Base-by-base conservation (phyloP, 2,329 filamentous ascomycete species). In the Simplicillium sp. region DNA sequence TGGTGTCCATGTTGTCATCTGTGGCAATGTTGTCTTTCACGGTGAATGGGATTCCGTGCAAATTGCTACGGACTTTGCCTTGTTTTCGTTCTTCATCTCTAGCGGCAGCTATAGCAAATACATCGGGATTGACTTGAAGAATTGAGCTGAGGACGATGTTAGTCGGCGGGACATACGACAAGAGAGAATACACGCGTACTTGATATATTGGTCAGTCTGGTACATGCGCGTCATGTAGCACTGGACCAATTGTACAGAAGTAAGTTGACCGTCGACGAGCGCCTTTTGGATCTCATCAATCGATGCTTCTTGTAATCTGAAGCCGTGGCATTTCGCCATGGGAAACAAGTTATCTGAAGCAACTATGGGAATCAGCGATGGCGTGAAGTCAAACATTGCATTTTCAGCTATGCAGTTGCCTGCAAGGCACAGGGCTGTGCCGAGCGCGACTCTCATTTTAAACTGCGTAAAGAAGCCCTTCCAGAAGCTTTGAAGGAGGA, bases 1-100 rank as follows among this genome's bases (percentile, higher is more conserved):
- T 87, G 0, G 83, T 88, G 54, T 87, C 73, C 71, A 88, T 75
- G 39, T 71, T 71, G 54, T 87, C 83, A 47, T 77, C 77, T 8
- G 73, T 77, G 17, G 70, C 79, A 41, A 85, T 82, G 53, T 82
- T 83, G 54, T 88, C 83, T 59, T 88, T 88, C 47, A 87, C 74
- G 3, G 82, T 66, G 54, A 84, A 84, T 0, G 84, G 84, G 34
- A 89, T 84, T 3, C 84, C 84, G 54, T 88, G 84, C 2, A 89
- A 67, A 1, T 77, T 76, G 2, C 82, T 73, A n/a, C 80, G 71
- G 9, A 79, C 56, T 32, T 62, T 65, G 17, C 79, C 79, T 1
- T 60, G 51, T 11, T 55, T 53, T 14, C 83, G 71, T 58, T 87
- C 82, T 0, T 53, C 54, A 50, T 88, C 84, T 25, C 79, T 64